These are phyloP conservation scores for Coniophora puteana DNA, from an alignment of 1,284 basidiomycete species.

Conservation along the genomic window DNA sequence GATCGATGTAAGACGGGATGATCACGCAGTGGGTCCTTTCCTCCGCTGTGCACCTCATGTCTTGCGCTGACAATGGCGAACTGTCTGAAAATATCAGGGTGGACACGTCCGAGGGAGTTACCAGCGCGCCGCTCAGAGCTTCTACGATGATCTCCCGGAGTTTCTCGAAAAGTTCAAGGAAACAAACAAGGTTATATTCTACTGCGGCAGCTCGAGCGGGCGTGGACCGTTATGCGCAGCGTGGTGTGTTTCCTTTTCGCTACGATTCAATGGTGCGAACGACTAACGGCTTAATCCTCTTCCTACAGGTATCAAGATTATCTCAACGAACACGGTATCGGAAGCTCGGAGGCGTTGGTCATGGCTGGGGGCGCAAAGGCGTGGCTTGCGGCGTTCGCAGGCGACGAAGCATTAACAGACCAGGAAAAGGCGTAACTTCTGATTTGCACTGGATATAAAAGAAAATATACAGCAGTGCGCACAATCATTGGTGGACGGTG, in stretches of 20 bases:
- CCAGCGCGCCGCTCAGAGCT: slow-evolving; percentile 23
- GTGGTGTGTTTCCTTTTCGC: slow-evolving; percentile 15
- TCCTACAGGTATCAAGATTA: slow-evolving; percentile 28
- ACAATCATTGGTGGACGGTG: too few species aligned
- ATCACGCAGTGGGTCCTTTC: slow-evolving; percentile 18
- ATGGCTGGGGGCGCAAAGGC: slow-evolving; percentile 21
- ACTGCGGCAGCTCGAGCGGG: slow-evolving; percentile 25
- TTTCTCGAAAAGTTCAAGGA: slow-evolving; percentile 17
- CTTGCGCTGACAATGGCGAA: too few species aligned
- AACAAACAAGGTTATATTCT: slow-evolving; percentile 25
- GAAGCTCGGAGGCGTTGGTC: slow-evolving; percentile 18
- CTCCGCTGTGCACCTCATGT: too few species aligned
- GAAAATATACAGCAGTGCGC: too few species aligned
- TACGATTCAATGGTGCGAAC: not conserved
- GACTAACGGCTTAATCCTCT: not conserved
- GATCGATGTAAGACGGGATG: slow-evolving; percentile 24
- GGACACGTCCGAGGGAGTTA: slow-evolving; percentile 27
- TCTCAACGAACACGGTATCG: slow-evolving; percentile 18
- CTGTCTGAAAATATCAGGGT: slow-evolving; percentile 16
- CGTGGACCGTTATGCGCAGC: slow-evolving; percentile 26
- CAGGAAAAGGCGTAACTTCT: too few species aligned
- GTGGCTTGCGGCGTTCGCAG: slow-evolving; percentile 18
- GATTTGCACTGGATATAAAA: too few species aligned
- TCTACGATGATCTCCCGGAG: slow-evolving; percentile 18
- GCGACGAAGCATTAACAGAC: slow-evolving; percentile 15